Conservation (phyloP, 352 stramenopile species). For the Globisporangium megalacanthum region DNA sequence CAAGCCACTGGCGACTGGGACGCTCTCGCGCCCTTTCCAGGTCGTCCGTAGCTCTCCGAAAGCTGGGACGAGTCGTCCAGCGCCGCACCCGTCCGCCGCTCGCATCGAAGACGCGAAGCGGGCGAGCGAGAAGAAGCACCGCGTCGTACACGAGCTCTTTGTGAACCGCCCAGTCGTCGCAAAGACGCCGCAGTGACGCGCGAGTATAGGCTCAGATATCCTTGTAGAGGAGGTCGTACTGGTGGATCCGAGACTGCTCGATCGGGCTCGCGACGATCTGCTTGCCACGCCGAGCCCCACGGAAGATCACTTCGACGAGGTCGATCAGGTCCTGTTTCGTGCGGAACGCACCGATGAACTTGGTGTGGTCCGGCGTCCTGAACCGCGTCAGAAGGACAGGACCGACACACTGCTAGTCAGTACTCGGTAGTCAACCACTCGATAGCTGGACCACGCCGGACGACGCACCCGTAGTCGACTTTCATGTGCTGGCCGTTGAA, state of each 20-base stretch:
- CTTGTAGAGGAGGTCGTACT: constrained; percentile 82
- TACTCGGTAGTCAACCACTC: not conserved
- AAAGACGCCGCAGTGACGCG: constrained; percentile 3
- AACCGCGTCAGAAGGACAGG: not conserved
- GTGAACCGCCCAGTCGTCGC: constrained; percentile 29
- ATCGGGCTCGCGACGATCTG: constrained; percentile 79
- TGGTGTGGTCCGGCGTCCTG: constrained; percentile 82
- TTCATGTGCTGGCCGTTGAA: constrained; percentile 88
- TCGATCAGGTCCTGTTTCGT: constrained; percentile 81
- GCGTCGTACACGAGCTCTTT: constrained; percentile 57
- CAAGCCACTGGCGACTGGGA: not conserved
- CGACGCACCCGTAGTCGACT: constrained; percentile 79
- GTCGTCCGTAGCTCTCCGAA: constrained; percentile 5
- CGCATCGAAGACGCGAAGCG: constrained; percentile 26
- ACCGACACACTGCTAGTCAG: too few species aligned
- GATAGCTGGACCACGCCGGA: not conserved
- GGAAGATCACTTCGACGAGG: constrained; percentile 84
- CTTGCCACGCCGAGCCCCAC: constrained; percentile 72
- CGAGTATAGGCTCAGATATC: constrained; percentile 40
- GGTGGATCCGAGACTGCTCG: constrained; percentile 64
- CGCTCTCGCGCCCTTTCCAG: constrained; percentile 5
- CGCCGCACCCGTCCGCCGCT: not conserved
- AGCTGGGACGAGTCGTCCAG: too few species aligned
- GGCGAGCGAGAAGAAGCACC: constrained; percentile 50
- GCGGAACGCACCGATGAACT: constrained; percentile 82